Evolutionary conservation across 164 flowering plant genomes (phyloP).

Genomic region (Kalanchoe fedtschenkoi): DNA sequence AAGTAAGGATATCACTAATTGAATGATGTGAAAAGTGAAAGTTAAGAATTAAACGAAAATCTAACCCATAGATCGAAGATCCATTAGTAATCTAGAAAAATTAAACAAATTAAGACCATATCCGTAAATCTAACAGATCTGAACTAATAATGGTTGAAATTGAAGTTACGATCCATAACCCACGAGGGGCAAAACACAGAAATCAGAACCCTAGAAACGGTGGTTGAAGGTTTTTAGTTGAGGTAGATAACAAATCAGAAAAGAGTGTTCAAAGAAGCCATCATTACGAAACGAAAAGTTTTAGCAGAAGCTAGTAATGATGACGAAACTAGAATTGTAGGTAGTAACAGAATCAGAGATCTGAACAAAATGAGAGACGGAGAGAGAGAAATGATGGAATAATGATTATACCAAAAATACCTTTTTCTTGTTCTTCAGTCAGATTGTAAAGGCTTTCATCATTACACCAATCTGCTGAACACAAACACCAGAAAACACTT

Average conservation of each 20-base stretch:
- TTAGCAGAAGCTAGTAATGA: slow-evolving; percentile 1
- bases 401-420: slow-evolving; percentile 50
- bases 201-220: slow-evolving; percentile 1
- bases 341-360: neutral
- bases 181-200: slow-evolving; percentile 15
- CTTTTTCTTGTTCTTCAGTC: slow-evolving; percentile 18
- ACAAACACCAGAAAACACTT: neutral
- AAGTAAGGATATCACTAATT: neutral
- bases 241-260: neutral
- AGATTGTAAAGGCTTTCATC: slow-evolving; percentile 23
- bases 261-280: neutral
- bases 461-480: slow-evolving; percentile 46
- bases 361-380: neutral
- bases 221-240: neutral
- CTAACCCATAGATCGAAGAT: neutral
- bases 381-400: slow-evolving; percentile 11
- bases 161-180: too few relatives aligned
- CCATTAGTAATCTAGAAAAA: too few relatives aligned
- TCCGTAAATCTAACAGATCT: slow-evolving; percentile 31
- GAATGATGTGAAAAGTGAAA: slow-evolving; percentile 5
- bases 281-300: neutral
- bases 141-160: slow-evolving; percentile 18
- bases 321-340: neutral
- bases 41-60: neutral
- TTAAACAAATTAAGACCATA: slow-evolving; percentile 26